A percentile compares a stretch with the other conserved stretches of the same genome.
Conservation (phyloP, 2,329 filamentous ascomycete species). For the Talaromyces sp. region DNA sequence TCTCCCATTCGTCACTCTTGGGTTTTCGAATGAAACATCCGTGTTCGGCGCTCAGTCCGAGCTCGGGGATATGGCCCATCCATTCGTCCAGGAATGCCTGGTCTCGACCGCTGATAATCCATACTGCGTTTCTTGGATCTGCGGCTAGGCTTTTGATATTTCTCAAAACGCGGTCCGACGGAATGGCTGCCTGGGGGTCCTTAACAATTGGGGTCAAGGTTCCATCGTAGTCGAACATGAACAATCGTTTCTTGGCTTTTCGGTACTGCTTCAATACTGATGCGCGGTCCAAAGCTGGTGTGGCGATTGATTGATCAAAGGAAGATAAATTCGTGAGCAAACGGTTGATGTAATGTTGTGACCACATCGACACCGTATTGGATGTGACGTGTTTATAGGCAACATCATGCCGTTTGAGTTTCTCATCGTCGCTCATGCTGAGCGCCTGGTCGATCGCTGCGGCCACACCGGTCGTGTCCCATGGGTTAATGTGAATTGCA, state of each 20-base stretch:
- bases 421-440: constrained; percentile 67
- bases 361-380: constrained; percentile 86
- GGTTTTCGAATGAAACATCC: constrained; percentile 92
- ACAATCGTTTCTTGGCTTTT: constrained; percentile 72
- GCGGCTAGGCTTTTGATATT: constrained; percentile 76
- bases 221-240: constrained; percentile 99
- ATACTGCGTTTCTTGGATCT: constrained; percentile 83
- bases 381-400: constrained; percentile 82
- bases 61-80: constrained; percentile 82
- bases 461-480: constrained; percentile 83
- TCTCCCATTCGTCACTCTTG: constrained; percentile 75
- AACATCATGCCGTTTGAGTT: constrained; percentile 66
- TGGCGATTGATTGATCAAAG: constrained; percentile 71
- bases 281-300: constrained; percentile 75
- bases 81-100: constrained; percentile 87
- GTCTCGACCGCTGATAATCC: constrained; percentile 96
- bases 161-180: constrained; percentile 76
- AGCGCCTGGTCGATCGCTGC: constrained; percentile 79
- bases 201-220: constrained; percentile 94
- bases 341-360: constrained; percentile 72
- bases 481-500: constrained; percentile 95
- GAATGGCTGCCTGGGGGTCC: constrained; percentile 84
- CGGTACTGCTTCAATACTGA: constrained; percentile 72
- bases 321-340: constrained; percentile 77
- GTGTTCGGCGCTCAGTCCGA: constrained; percentile 96